Evolutionary conservation across 352 stramenopile genomes (phyloP), one percentile per base, ranked within the genome.

Genomic region (Blastocystis sp.): DNA sequence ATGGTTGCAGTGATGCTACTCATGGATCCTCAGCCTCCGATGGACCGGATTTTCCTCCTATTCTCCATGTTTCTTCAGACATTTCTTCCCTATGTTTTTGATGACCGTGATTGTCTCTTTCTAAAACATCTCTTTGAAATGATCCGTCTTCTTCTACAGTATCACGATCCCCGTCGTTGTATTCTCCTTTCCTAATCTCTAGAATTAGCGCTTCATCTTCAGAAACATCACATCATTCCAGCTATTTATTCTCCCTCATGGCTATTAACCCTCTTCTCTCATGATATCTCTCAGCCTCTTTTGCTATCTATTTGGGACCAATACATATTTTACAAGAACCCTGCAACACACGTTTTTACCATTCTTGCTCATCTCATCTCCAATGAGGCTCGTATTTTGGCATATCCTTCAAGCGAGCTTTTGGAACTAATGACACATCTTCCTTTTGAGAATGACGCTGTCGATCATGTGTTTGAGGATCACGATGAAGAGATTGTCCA

Each of bases 281-380:
- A 87, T 42, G 59, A 87, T 37, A 59, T 87, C 1, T 74, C 39
- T 9, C 77, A 87, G 29, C 24, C 59, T 11, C 42, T 87, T 0
- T 54, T 87, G 19, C 56, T 87, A 19, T 51, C 59, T 7, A 87
- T 87, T 51, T 87, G 77, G 77, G 77, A 87, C 27, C 65, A 78
- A 14, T 87, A 87, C 52, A 87, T 87, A 16, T 78, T 78, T 32
- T 87, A 87, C 24, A 87, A 77, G 37, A 87, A 87, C 29, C 77
- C 77, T 11, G 54, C 46, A 3, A 74, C 43, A 9, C 77, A 87
- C 29, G 32, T 87, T 9, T 87, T 87, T 51, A 78, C 65, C 7
- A 74, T 87, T n/a, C 77, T 87, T 19, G 57, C 77, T n/a, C 65
- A 87, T n/a, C 59, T 87, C 27, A 61, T 87, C 24, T 12, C 59